A percentile compares a stretch with the other conserved stretches of the same genome.
These are phyloP conservation scores for Penicillium riverlandense DNA, from an alignment of 495 filamentous ascomycete genomes.

Conservation along the genomic window DNA sequence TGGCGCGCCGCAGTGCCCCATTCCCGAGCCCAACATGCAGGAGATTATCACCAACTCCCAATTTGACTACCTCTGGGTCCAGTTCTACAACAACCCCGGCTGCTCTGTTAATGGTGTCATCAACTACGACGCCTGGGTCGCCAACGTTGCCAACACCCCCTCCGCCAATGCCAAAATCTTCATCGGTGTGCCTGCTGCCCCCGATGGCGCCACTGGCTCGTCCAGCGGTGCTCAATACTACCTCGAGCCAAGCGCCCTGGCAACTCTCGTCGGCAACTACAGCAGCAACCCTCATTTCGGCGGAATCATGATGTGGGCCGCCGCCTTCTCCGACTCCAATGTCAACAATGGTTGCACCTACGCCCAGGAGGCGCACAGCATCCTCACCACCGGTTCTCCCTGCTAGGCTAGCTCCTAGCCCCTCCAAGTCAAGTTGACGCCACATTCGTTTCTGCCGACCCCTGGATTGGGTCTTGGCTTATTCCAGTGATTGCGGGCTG, in stretches of 20 bases:
- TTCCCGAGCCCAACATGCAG: constrained; percentile 51
- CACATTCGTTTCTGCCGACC: too few relatives aligned
- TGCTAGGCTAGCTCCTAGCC: too few relatives aligned
- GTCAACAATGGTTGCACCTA: constrained; percentile 35
- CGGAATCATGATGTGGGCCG: constrained; percentile 70
- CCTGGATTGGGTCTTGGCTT: too few relatives aligned
- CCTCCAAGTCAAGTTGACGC: too few relatives aligned
- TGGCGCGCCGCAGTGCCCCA: constrained; percentile 56
- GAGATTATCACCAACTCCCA: constrained; percentile 37
- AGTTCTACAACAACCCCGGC: constrained; percentile 58
- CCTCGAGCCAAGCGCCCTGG: constrained; percentile 39
- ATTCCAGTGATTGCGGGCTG: too few relatives aligned
- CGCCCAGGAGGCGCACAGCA: constrained; percentile 33
- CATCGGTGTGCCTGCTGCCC: constrained; percentile 53
- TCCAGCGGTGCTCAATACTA: constrained; percentile 24
- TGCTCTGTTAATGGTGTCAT: constrained; percentile 50
- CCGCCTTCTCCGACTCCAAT: constrained; percentile 47
- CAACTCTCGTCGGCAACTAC: constrained; percentile 38
- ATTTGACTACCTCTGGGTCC: constrained; percentile 62
- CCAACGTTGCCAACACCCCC: constrained; percentile 46
- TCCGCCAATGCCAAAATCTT: constrained; percentile 60
- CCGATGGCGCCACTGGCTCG: constrained; percentile 13
- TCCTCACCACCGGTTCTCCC: constrained; percentile 14
- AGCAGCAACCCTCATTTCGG: constrained; percentile 47
- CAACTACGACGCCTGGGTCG: constrained; percentile 61